Evolutionary conservation across 257 asterid species (phyloP).

Genomic region (Ocimum tenuiflorum): DNA sequence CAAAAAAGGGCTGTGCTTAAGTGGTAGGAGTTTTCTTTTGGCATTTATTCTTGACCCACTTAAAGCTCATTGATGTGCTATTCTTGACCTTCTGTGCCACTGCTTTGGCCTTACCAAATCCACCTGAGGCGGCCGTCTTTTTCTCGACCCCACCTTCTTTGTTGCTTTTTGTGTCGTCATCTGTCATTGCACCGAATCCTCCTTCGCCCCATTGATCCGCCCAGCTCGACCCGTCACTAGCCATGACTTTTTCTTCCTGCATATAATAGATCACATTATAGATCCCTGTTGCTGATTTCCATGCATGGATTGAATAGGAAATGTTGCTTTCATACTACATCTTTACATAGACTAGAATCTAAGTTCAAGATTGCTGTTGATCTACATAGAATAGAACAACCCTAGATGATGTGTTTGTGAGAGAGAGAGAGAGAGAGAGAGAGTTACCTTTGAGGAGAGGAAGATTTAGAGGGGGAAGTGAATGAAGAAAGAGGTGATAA

Average conservation of each 20-base stretch:
- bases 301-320: constrained; percentile 2
- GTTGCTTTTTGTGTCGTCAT: constrained; percentile 26
- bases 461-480: constrained; percentile 8
- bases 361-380: neutral
- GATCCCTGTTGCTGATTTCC: neutral
- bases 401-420: neutral
- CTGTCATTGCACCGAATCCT: constrained; percentile 68
- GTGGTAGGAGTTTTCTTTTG: constrained; percentile 53
- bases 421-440: constrained; percentile 1
- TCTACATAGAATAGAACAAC: neutral
- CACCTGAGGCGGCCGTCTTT: constrained; percentile 31
- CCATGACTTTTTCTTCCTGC: constrained; percentile 34
- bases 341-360: neutral
- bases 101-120: constrained; percentile 62
- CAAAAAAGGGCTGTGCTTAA: constrained; percentile 12
- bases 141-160: constrained; percentile 32
- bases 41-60: constrained; percentile 68
- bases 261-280: neutral
- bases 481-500: constrained; percentile 20
- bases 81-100: constrained; percentile 58
- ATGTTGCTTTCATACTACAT: neutral
- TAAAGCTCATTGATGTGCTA: constrained; percentile 49
- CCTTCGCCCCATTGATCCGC: constrained; percentile 99
- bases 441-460: constrained; percentile 31
- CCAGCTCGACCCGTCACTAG: constrained; percentile 73